Conservation (phyloP, 1,284 basidiomycete genomes). For the Caloboletus inedulis region DNA sequence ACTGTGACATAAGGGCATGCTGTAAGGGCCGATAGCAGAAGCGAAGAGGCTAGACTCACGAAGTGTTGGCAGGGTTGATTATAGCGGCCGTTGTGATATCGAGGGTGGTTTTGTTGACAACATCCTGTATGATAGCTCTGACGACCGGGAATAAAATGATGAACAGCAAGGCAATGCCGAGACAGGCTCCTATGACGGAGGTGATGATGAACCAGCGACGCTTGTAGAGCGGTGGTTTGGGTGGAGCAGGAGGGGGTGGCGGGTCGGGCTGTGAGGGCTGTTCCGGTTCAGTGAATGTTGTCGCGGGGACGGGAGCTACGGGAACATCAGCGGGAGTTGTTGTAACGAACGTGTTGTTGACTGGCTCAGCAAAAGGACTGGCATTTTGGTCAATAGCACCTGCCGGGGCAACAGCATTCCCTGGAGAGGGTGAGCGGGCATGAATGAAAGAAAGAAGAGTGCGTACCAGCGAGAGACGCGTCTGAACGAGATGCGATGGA, state of each 20-base stretch:
- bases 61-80: conserved; percentile 46
- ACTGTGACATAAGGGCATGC: conserved; percentile 32
- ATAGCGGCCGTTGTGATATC: conserved; percentile 52
- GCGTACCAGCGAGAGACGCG: conserved; percentile 40
- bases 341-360: conserved; percentile 10
- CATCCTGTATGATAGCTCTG: conserved; percentile 58
- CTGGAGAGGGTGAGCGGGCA: conserved; percentile 26
- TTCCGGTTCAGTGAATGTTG: conserved; percentile 13
- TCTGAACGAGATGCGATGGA: conserved; percentile 32
- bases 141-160: conserved; percentile 64
- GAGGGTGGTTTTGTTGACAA: conserved; percentile 53
- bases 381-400: conserved; percentile 29
- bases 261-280: conserved; percentile 36
- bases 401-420: conserved; percentile 38
- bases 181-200: conserved; percentile 34
- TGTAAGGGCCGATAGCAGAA: background rate
- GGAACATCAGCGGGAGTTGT: conserved; percentile 33
- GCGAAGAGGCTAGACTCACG: conserved; percentile 38
- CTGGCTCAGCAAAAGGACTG: conserved; percentile 15
- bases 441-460: background rate
- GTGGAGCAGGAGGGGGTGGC: conserved; percentile 8
- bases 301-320: conserved; percentile 9
- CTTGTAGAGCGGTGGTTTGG: conserved; percentile 37
- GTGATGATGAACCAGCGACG: conserved; percentile 48
- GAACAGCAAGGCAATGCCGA: conserved; percentile 61